Conservation (phyloP, 2,329 filamentous ascomycete species). For the Arthroderma sp. region DNA sequence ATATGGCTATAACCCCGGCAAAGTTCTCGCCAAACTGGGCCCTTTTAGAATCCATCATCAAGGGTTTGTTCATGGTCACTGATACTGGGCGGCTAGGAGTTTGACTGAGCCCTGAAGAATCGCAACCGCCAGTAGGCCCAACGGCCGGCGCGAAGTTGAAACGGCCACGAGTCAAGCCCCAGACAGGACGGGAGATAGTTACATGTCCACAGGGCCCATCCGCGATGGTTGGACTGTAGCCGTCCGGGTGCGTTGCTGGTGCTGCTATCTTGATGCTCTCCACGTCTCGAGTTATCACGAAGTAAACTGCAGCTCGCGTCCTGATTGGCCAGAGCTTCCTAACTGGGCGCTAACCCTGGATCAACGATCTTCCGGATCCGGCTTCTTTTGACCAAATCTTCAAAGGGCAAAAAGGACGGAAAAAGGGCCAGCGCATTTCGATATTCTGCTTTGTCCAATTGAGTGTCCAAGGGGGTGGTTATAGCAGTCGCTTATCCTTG, state of each 20-base stretch:
- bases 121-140: background rate
- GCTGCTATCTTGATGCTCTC: background rate
- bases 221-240: background rate
- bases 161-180: background rate
- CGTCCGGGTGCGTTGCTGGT: background rate
- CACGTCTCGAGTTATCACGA: background rate
- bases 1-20: slow-evolving; percentile 1
- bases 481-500: slow-evolving; percentile 13
- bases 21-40: background rate
- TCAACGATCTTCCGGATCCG: background rate
- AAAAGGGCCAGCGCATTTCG: background rate
- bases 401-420: background rate
- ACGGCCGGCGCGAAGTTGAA: background rate
- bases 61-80: background rate
- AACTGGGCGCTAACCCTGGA: background rate
- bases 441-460: background rate
- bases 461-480: slow-evolving; percentile 9
- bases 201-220: background rate
- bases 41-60: background rate
- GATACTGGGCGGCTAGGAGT: background rate
- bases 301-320: background rate
- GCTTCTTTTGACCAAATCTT: background rate
- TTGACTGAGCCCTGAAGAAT: background rate
- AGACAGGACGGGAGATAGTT: background rate
- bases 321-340: slow-evolving; percentile 7